These are phyloP conservation scores for Spraguea lophii DNA, from an alignment of 371 early-diverging fungal species.

Conservation along the genomic window DNA sequence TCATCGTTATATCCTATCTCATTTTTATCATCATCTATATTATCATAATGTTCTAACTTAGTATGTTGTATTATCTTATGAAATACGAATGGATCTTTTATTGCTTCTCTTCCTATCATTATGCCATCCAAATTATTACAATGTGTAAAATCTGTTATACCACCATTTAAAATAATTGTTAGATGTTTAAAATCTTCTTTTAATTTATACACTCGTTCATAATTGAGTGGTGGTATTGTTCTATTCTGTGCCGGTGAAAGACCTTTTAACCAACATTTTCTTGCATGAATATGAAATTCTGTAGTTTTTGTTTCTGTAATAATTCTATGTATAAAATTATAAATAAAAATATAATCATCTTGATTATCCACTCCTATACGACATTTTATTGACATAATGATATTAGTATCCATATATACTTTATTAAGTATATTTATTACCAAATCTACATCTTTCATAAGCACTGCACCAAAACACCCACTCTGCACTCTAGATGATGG, in stretches of 20 bases:
- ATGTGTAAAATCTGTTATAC: conserved; percentile 44
- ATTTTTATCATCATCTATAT: no score
- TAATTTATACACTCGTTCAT: conserved; percentile 54
- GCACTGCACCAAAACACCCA: conserved; percentile 46
- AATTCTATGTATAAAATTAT: conserved; percentile 34
- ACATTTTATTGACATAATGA: conserved; percentile 42
- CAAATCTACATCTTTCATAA: conserved; percentile 35
- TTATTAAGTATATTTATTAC: conserved; percentile 40
- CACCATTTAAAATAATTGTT: conserved; percentile 59
- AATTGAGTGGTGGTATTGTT: conserved; percentile 55
- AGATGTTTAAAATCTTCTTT: conserved; percentile 51
- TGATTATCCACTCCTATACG: conserved; percentile 45
- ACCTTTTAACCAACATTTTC: conserved; percentile 61
- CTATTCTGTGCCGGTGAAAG: conserved; percentile 63
- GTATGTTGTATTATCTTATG: background rate
- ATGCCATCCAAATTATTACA: conserved; percentile 38
- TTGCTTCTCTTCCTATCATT: conserved; percentile 46
- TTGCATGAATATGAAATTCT: conserved; percentile 58
- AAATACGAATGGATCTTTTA: conserved; percentile 40
- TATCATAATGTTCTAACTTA: no score
- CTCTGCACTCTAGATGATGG: conserved; percentile 44
- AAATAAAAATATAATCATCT: conserved; percentile 41
- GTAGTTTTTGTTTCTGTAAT: conserved; percentile 46
- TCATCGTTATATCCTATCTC: no score
- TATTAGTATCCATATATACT: conserved; percentile 32